phyloP scores from a whole-genome alignment of 306 rosid genomes.

The Gastrolobium bilobum region DNA sequence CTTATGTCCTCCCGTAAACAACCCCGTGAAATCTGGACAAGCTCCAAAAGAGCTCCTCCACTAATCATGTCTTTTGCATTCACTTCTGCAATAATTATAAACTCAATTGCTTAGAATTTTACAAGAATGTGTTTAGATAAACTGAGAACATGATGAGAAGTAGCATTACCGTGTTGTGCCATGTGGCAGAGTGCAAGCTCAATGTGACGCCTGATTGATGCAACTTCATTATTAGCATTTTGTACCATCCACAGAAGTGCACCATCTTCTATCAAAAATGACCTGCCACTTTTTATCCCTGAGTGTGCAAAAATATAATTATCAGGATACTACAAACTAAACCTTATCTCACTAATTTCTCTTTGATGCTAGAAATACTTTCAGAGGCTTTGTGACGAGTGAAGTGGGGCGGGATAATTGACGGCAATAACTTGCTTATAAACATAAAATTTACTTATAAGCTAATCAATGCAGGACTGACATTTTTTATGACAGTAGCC shows the following conservation, averaged over 20 bases:
- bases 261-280: constrained; percentile 93
- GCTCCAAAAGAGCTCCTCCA: constrained; percentile 99
- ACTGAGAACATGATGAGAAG: constrained; percentile 35
- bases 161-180: constrained; percentile 88
- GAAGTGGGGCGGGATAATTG: constrained; percentile 9
- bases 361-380: constrained; percentile 10
- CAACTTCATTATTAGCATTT: constrained; percentile 86
- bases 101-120: constrained; percentile 11
- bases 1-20: constrained; percentile 96
- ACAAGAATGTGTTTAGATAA: constrained; percentile 3
- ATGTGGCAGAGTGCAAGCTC: constrained; percentile 98
- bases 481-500: constrained; percentile 25
- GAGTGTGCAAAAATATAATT: constrained; percentile 41
- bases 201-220: constrained; percentile 98
- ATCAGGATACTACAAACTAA: constrained; percentile 15
- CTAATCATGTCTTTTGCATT: constrained; percentile 95
- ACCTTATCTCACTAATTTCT: neutral
- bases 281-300: constrained; percentile 79
- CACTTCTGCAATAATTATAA: constrained; percentile 69
- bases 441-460: constrained; percentile 4
- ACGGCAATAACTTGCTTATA: neutral
- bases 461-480: neutral
- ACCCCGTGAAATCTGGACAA: constrained; percentile 93
- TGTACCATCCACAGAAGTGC: constrained; percentile 98
- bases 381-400: constrained; percentile 6